Evolutionary conservation across 495 filamentous ascomycete genomes (phyloP).

Genomic region (Cladorrhinum samala): DNA sequence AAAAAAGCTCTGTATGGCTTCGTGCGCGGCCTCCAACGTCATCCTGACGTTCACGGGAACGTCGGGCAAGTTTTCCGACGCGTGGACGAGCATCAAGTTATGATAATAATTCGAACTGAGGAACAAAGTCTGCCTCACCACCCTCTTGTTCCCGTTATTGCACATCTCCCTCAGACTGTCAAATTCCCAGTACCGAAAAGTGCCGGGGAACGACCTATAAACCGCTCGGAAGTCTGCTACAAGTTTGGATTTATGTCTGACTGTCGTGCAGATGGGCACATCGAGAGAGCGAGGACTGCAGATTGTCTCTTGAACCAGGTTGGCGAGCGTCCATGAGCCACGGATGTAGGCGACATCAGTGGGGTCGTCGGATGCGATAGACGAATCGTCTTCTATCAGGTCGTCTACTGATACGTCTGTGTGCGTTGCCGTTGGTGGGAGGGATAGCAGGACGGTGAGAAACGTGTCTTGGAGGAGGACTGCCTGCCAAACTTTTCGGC

Average conservation of each 20-base stretch:
- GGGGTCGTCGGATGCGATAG: constrained; percentile 42
- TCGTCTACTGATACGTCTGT: constrained; percentile 65
- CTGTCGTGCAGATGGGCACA: constrained; percentile 54
- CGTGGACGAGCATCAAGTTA: constrained; percentile 64
- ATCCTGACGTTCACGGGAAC: constrained; percentile 56
- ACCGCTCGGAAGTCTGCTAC: constrained; percentile 55
- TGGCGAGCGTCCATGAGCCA: constrained; percentile 65
- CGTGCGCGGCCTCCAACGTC: constrained; percentile 63
- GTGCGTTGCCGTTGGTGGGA: constrained; percentile 65
- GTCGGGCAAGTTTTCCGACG: constrained; percentile 48
- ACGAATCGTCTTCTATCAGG: constrained; percentile 45
- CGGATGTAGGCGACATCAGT: constrained; percentile 62
- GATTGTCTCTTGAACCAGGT: constrained; percentile 62
- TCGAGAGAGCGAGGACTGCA: constrained; percentile 61
- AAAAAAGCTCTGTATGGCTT: constrained; percentile 59
- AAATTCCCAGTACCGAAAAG: constrained; percentile 56
- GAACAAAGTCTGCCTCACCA: constrained; percentile 62
- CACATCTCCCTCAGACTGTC: constrained; percentile 45
- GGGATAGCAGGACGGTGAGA: constrained; percentile 64
- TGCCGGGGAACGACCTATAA: constrained; percentile 56
- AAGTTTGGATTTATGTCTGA: constrained; percentile 54
- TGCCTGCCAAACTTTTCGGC: constrained; percentile 69
- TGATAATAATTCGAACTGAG: constrained; percentile 67
- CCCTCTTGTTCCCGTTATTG: constrained; percentile 44
- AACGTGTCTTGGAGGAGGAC: constrained; percentile 72